phyloP scores from a whole-genome alignment of 441 rosid species.

The Kokia cookei region DNA sequence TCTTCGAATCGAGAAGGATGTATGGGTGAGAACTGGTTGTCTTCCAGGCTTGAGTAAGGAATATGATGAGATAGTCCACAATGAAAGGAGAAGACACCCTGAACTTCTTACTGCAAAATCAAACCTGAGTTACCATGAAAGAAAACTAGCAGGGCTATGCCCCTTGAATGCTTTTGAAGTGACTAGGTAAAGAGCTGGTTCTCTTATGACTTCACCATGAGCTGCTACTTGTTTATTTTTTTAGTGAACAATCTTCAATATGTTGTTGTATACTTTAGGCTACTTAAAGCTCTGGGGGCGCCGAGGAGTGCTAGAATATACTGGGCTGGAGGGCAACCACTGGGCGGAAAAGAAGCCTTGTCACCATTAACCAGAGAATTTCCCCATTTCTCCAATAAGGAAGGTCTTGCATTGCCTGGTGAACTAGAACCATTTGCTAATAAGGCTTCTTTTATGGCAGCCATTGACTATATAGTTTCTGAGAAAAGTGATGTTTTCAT shows the following conservation, averaged over 20 bases:
- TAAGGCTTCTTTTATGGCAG: conserved; percentile 83
- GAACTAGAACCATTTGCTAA: conserved; percentile 75
- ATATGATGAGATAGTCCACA: conserved; percentile 62
- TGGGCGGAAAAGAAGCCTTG: conserved; percentile 80
- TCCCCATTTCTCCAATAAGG: conserved; percentile 67
- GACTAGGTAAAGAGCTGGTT: conserved; percentile 43
- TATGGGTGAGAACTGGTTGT: conserved; percentile 97
- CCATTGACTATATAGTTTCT: conserved; percentile 72
- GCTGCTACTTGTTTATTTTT: not conserved
- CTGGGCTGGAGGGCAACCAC: conserved; percentile 94
- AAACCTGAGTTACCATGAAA: conserved; percentile 65
- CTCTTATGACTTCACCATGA: not conserved
- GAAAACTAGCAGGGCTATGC: conserved; percentile 87
- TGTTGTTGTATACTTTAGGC: conserved; percentile 30
- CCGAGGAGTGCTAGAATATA: conserved; percentile 58
- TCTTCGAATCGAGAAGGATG: conserved; percentile 84
- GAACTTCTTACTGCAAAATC: conserved; percentile 84
- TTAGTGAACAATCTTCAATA: not conserved
- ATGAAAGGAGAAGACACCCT: conserved; percentile 72
- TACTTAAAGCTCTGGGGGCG: conserved; percentile 92
- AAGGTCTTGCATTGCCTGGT: conserved; percentile 66
- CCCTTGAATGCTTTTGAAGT: conserved; percentile 87
- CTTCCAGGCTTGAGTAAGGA: conserved; percentile 67
- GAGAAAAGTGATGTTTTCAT: conserved; percentile 81
- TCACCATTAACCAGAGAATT: conserved; percentile 54